These are phyloP conservation scores for Phytopythium montanum DNA, from an alignment of 352 stramenopile genomes.

Conservation along the genomic window DNA sequence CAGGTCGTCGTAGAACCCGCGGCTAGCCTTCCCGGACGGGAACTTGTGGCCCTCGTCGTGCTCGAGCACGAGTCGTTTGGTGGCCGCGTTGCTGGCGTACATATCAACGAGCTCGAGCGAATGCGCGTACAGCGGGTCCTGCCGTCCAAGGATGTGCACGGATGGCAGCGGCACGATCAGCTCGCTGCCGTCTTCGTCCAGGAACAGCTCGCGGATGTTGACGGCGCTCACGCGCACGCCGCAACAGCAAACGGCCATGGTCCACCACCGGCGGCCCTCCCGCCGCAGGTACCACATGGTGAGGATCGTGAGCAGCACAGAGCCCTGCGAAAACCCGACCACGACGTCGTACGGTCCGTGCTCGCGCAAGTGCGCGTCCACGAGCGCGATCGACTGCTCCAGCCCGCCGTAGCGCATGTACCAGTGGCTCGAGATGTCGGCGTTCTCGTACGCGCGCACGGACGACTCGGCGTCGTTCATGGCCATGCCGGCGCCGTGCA, in stretches of 20 bases:
- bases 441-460: slow-evolving; percentile 18
- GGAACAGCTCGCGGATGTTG: slow-evolving; percentile 31
- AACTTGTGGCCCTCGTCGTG: slow-evolving; percentile 36
- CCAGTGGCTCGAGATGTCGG: slow-evolving; percentile 24
- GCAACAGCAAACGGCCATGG: slow-evolving; percentile 32
- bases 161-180: slow-evolving; percentile 32
- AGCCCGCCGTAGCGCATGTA: slow-evolving; percentile 29
- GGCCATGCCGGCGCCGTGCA: slow-evolving; percentile 18
- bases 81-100: slow-evolving; percentile 12
- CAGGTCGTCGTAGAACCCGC: slow-evolving; percentile 21
- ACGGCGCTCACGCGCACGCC: slow-evolving; percentile 30
- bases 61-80: slow-evolving; percentile 27
- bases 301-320: slow-evolving; percentile 32
- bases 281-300: slow-evolving; percentile 33
- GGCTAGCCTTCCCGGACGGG: slow-evolving; percentile 23
- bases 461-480: slow-evolving; percentile 32
- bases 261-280: slow-evolving; percentile 26
- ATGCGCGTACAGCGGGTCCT: slow-evolving; percentile 49
- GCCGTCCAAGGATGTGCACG: slow-evolving; percentile 55
- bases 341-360: slow-evolving; percentile 42
- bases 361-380: slow-evolving; percentile 26
- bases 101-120: slow-evolving; percentile 30
- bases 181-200: slow-evolving; percentile 18
- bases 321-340: slow-evolving; percentile 49
- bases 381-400: slow-evolving; percentile 30